Base-by-base conservation (phyloP, 2,329 filamentous ascomycete species). In the Fusarium multiceps region DNA sequence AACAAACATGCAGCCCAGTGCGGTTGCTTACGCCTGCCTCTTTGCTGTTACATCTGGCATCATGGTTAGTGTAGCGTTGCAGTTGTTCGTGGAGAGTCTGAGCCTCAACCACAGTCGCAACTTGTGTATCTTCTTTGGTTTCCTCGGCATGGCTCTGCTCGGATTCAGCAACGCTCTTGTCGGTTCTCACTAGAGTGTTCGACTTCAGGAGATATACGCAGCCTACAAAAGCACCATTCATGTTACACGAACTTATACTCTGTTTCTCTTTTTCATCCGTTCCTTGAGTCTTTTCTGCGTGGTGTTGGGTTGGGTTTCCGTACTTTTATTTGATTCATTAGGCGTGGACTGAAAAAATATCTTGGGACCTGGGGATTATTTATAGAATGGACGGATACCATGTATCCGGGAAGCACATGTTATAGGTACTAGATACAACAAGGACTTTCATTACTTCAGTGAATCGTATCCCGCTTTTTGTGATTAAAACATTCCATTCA, bases 1-100 rank as follows among this genome's bases (percentile, higher is more conserved):
- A 45, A 84, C 82, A 4, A 79, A 87, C 67, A 79, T 86, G 57
- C 78, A 78, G 0, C 86, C 87, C 18, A 84, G 86, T 59, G 80
- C 84, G n/a, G 83, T 84, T n/a, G 85, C 85, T 1, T 95, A 96
- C 75, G 93, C 90, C 0, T 88, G 87, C 55, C 90, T 98, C 81
- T 99, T 99, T 82, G 94, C 93, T 9, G 84, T 90, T 12, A 98
- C 95, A 0, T 90, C 94, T 1, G 96, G 96, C 2, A 97, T 99
- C 74, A 98, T 99, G 96, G 91, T 93, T 28, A 96, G 92, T 74
- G 96, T 99, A 30, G 94, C 92, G 4, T 81, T 99, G 76, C 93
- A 97, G 80, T 83, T 99, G 9, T 95, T 98, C 76, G 90, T 92
- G 6, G 94, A 99, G 83, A 92, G 91, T 71, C 79, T 97, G 77